phyloP scores from a whole-genome alignment of 1,139 yeast species.

The Yamadazyma kanchanaburiensis region DNA sequence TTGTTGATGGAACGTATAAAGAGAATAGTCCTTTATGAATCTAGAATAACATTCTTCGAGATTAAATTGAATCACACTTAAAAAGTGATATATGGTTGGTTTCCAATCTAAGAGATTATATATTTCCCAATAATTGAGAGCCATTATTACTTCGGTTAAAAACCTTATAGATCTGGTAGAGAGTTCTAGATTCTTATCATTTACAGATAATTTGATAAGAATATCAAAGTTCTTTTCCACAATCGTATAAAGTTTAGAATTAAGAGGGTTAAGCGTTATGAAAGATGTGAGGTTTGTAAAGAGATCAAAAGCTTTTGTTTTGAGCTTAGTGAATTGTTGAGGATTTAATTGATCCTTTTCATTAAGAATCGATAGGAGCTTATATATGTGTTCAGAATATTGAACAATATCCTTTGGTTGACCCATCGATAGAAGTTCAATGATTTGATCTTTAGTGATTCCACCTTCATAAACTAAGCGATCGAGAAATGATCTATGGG shows the following conservation, averaged over 20 bases:
- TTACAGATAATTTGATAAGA: constrained; percentile 33
- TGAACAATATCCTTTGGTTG: constrained; percentile 32
- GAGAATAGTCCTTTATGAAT: constrained; percentile 34
- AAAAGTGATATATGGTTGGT: constrained; percentile 43
- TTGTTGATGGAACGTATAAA: constrained; percentile 19
- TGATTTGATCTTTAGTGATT: constrained; percentile 23
- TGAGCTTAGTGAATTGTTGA: constrained; percentile 12
- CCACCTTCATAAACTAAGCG: constrained; percentile 10
- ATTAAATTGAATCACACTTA: constrained; percentile 37
- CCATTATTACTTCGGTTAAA: constrained; percentile 37
- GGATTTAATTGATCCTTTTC: constrained; percentile 16
- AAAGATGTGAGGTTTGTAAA: constrained; percentile 24
- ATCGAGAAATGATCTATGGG: constrained; percentile 8
- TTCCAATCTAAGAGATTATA: constrained; percentile 42
- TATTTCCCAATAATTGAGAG: constrained; percentile 45
- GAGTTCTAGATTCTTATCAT: constrained; percentile 26
- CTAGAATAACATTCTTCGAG: constrained; percentile 36
- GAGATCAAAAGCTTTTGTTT: constrained; percentile 22
- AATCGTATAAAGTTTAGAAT: constrained; percentile 31
- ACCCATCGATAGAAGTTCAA: constrained; percentile 25
- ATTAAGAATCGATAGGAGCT: constrained; percentile 25
- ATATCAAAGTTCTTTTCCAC: constrained; percentile 41
- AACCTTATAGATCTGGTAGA: constrained; percentile 37
- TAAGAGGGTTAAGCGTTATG: constrained; percentile 22
- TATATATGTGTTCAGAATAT: constrained; percentile 37